These are phyloP conservation scores for Hawksworthiomyces lignivorus DNA, from an alignment of 2,329 filamentous ascomycete species.

Conservation along the genomic window DNA sequence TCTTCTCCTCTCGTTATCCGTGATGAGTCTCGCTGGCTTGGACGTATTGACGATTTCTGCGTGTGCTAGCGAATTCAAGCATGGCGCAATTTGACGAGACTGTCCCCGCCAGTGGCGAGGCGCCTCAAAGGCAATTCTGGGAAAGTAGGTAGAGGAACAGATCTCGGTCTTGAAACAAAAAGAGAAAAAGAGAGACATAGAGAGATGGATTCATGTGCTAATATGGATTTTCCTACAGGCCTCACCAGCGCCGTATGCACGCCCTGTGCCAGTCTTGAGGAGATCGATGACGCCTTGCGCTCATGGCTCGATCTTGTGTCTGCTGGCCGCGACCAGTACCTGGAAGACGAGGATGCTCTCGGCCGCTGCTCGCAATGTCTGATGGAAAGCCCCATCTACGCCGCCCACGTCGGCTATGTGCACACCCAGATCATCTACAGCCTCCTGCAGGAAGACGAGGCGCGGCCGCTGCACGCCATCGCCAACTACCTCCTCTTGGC, in stretches of 20 bases:
- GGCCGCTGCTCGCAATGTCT: conserved; percentile 73
- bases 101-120: too few species aligned
- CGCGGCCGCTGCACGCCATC: conserved; percentile 71
- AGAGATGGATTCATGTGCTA: too few species aligned
- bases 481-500: conserved; percentile 81
- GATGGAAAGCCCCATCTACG: conserved; percentile 67
- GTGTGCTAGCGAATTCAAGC: too few species aligned
- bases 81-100: too few species aligned
- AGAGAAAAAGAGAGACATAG: too few species aligned
- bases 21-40: too few species aligned
- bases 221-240: conserved; percentile 26
- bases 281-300: conserved; percentile 77
- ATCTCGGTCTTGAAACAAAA: too few species aligned
- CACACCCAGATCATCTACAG: conserved; percentile 89
- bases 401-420: conserved; percentile 72
- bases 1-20: too few species aligned
- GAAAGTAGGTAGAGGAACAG: too few species aligned
- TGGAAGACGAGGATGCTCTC: conserved; percentile 70
- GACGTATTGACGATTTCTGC: too few species aligned
- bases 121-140: too few species aligned
- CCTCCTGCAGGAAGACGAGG: conserved; percentile 81
- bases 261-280: conserved; percentile 44
- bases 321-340: conserved; percentile 66
- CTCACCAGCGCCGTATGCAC: conserved; percentile 38
- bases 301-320: conserved; percentile 75